Evolutionary conservation across 805 yeast species (phyloP).

Genomic region (Candida germanica): DNA sequence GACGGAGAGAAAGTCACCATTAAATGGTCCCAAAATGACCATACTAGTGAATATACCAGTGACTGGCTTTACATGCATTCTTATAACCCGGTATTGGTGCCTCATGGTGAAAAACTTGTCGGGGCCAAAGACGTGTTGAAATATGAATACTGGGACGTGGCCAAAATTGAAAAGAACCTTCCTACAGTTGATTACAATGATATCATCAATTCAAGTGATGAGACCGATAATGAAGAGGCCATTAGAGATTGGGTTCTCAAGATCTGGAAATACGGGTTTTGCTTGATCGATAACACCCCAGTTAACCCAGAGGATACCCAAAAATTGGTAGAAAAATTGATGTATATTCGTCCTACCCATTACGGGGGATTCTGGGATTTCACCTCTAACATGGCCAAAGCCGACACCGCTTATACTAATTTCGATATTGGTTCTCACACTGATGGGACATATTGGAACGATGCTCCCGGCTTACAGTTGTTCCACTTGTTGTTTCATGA

Average conservation of each 20-base stretch:
- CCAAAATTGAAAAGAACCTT: slow-evolving; percentile 32
- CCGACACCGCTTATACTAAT: slow-evolving; percentile 72
- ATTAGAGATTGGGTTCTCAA: slow-evolving; percentile 54
- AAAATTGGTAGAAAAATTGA: slow-evolving; percentile 51
- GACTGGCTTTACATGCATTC: slow-evolving; percentile 50
- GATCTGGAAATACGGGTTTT: slow-evolving; percentile 57
- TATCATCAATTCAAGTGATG: slow-evolving; percentile 37
- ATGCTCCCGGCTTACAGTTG: slow-evolving; percentile 68
- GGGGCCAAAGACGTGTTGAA: slow-evolving; percentile 29
- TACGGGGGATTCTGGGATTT: slow-evolving; percentile 83
- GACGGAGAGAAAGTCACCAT: slow-evolving; percentile 17
- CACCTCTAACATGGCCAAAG: slow-evolving; percentile 62
- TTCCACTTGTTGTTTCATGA: slow-evolving; percentile 65
- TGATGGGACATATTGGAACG: slow-evolving; percentile 74
- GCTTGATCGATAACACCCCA: slow-evolving; percentile 60
- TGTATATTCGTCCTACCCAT: slow-evolving; percentile 65
- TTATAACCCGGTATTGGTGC: slow-evolving; percentile 48
- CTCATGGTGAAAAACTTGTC: slow-evolving; percentile 22
- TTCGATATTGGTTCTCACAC: slow-evolving; percentile 63
- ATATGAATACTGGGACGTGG: slow-evolving; percentile 44
- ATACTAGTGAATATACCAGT: slow-evolving; percentile 33
- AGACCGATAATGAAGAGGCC: slow-evolving; percentile 35
- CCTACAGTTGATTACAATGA: slow-evolving; percentile 49
- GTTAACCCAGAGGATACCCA: slow-evolving; percentile 58
- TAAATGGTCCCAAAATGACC: slow-evolving; percentile 41